These are phyloP conservation scores for Gamarada debralockiae DNA, from an alignment of 495 filamentous ascomycete species.

Conservation along the genomic window DNA sequence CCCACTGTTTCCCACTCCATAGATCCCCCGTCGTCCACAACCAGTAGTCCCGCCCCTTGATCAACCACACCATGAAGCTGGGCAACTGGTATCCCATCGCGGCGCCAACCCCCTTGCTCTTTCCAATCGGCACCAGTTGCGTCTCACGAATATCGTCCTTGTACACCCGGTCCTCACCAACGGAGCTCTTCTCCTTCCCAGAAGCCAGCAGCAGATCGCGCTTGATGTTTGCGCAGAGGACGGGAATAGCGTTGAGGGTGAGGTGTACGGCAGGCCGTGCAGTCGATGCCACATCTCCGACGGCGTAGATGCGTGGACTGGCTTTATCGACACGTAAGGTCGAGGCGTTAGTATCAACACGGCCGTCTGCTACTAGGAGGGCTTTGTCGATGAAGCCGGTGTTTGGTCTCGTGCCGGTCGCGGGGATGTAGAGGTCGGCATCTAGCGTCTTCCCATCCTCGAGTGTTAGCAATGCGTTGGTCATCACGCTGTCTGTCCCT, in stretches of 20 bases:
- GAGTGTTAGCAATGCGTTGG: constrained; percentile 30
- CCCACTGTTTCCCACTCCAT: constrained; percentile 51
- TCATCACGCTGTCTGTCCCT: constrained; percentile 15
- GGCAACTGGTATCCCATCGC: constrained; percentile 50
- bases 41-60: constrained; percentile 63
- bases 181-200: constrained; percentile 23
- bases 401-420: constrained; percentile 33
- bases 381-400: constrained; percentile 28
- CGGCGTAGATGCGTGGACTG: constrained; percentile 28
- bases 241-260: constrained; percentile 26
- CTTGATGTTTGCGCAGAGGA: constrained; percentile 30
- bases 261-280: constrained; percentile 28
- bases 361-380: constrained; percentile 25
- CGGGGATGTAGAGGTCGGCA: constrained; percentile 37
- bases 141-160: constrained; percentile 41
- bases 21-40: constrained; percentile 41
- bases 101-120: constrained; percentile 48
- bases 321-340: constrained; percentile 33
- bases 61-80: constrained; percentile 50
- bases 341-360: constrained; percentile 27
- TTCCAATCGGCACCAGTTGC: constrained; percentile 51
- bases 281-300: constrained; percentile 32
- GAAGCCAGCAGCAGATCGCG: constrained; percentile 26
- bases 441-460: constrained; percentile 24
- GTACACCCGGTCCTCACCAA: constrained; percentile 23